These are phyloP conservation scores for Halophytophthora batemanensis DNA, from an alignment of 352 stramenopile genomes.

Conservation along the genomic window DNA sequence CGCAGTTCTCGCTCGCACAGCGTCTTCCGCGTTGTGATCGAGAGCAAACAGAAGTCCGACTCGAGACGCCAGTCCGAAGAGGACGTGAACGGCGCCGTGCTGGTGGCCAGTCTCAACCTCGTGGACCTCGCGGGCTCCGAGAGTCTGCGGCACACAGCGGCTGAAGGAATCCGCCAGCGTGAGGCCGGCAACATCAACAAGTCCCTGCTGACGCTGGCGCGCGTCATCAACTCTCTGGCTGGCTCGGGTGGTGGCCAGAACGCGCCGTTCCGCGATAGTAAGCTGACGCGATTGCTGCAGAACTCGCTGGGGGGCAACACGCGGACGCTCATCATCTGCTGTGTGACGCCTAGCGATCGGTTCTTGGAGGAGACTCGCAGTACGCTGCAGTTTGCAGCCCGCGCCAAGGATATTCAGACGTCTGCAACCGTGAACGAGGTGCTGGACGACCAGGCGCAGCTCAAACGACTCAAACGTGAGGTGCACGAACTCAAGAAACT, in stretches of 20 bases:
- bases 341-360: slow-evolving; percentile 69
- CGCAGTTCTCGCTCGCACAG: slow-evolving; percentile 75
- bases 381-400: slow-evolving; percentile 91
- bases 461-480: slow-evolving; percentile 67
- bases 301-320: slow-evolving; percentile 90
- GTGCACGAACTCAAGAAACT: slow-evolving; percentile 67
- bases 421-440: slow-evolving; percentile 86
- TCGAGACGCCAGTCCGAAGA: slow-evolving; percentile 58
- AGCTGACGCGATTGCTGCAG: slow-evolving; percentile 91
- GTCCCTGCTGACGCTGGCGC: slow-evolving; percentile 93
- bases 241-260: slow-evolving; percentile 33
- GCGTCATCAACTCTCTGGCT: slow-evolving; percentile 90
- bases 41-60: slow-evolving; percentile 67
- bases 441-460: slow-evolving; percentile 89
- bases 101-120: slow-evolving; percentile 95
- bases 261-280: slow-evolving; percentile 87
- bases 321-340: slow-evolving; percentile 89
- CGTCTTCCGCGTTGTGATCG: slow-evolving; percentile 82
- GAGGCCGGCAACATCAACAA: slow-evolving; percentile 97
- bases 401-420: slow-evolving; percentile 89
- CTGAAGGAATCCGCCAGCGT: slow-evolving; percentile 92
- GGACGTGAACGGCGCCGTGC: slow-evolving; percentile 74
- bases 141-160: slow-evolving; percentile 93
- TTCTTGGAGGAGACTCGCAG: slow-evolving; percentile 84
- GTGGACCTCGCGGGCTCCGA: slow-evolving; percentile 98